Percentiles rank a stretch among this genome's conserved stretches.
These are phyloP conservation scores for Periglandula ipomoeae DNA, from an alignment of 2,329 filamentous ascomycete genomes.

Conservation along the genomic window DNA sequence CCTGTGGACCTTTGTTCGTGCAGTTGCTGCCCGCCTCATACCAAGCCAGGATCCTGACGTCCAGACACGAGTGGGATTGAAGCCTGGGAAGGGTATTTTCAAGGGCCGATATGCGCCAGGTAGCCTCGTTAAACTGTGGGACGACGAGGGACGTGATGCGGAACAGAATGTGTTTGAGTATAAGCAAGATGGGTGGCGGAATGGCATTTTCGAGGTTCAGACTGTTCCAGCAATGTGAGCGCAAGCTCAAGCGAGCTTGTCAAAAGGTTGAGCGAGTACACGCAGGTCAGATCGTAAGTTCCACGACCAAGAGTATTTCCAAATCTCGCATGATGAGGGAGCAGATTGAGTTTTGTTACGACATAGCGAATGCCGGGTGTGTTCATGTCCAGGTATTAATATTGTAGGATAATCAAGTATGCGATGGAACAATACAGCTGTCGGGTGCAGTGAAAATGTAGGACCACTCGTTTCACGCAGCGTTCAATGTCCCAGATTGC, in stretches of 20 bases:
- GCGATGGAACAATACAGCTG: no score
- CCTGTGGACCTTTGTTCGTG: constrained; percentile 71
- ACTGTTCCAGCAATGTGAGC: constrained; percentile 17
- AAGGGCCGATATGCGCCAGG: constrained; percentile 80
- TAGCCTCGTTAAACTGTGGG: constrained; percentile 83
- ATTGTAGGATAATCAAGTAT: no score
- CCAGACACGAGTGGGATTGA: constrained; percentile 63
- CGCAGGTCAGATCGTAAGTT: no score
- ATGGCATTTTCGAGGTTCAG: constrained; percentile 63
- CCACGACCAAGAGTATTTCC: no score
- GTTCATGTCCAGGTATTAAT: no score
- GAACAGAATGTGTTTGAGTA: constrained; percentile 68
- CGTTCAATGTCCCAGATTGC: no score
- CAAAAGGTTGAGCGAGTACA: not conserved
- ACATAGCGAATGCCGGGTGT: no score
- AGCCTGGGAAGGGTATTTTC: constrained; percentile 54
- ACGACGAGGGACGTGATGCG: constrained; percentile 64
- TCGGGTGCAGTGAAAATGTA: no score
- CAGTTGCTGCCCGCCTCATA: constrained; percentile 66
- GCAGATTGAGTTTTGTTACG: no score
- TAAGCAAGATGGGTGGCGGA: constrained; percentile 67
- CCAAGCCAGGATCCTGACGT: constrained; percentile 68
- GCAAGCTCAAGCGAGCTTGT: not conserved
- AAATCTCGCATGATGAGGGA: no score
- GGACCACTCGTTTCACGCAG: no score